Evolutionary conservation across 2,329 filamentous ascomycete genomes (phyloP).

Genomic region (Pyricularia sp.): DNA sequence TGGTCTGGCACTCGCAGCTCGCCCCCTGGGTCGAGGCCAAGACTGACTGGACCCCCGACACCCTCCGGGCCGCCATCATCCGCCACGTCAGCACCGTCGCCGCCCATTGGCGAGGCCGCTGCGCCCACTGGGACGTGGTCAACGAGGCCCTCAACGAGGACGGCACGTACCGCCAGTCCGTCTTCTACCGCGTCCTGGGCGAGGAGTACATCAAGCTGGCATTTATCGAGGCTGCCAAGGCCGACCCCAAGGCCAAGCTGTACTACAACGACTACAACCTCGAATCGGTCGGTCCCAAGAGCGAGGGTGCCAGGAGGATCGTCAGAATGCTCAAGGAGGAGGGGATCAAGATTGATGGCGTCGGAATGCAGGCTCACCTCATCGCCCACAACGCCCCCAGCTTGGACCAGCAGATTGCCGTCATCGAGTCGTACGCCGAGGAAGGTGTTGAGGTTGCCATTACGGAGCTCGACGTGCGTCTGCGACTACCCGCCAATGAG

Average conservation of each 20-base stretch:
- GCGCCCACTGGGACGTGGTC: conserved; percentile 42
- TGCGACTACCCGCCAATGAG: conserved; percentile 1
- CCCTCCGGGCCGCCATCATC: conserved; percentile 37
- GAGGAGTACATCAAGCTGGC: conserved; percentile 33
- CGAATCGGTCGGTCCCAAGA: conserved; percentile 23
- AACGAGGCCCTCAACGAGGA: conserved; percentile 42
- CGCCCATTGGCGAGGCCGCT: conserved; percentile 30
- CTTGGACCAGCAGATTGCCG: conserved; percentile 22
- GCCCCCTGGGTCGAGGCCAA: conserved; percentile 34
- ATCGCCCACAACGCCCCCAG: conserved; percentile 27
- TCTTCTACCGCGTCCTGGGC: conserved; percentile 34
- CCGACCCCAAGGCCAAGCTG: conserved; percentile 31
- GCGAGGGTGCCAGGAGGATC: conserved; percentile 16
- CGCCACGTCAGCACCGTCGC: conserved; percentile 37
- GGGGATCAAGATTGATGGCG: conserved; percentile 34
- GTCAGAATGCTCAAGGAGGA: conserved; percentile 18
- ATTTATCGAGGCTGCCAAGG: conserved; percentile 31
- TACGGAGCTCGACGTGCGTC: conserved; percentile 33
- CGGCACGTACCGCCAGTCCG: conserved; percentile 26
- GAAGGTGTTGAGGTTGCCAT: conserved; percentile 34
- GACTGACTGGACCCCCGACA: conserved; percentile 36
- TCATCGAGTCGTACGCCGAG: conserved; percentile 26
- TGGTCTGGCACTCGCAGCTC: conserved; percentile 30
- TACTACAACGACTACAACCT: conserved; percentile 45
- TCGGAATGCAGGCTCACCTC: conserved; percentile 38